These are phyloP conservation scores for Sesbania bispinosa DNA, from an alignment of 306 rosid species.

Conservation along the genomic window DNA sequence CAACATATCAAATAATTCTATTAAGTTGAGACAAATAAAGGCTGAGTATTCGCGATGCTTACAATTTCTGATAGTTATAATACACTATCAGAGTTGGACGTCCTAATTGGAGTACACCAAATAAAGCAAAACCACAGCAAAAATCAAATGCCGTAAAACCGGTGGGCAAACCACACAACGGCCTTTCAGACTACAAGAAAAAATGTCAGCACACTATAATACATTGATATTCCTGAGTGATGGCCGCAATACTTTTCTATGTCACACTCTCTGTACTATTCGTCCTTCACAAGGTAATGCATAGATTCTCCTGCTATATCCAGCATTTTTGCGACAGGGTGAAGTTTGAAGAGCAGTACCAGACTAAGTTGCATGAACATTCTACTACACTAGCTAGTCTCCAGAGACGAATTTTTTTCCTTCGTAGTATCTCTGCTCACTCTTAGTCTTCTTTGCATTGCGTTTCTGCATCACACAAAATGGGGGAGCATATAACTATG, in stretches of 20 bases:
- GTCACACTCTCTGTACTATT: constrained; percentile 25
- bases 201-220: constrained; percentile 21
- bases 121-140: constrained; percentile 23
- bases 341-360: constrained; percentile 18
- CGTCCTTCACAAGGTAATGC: constrained; percentile 24
- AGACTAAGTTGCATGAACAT: constrained; percentile 17
- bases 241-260: constrained; percentile 19
- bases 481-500: background rate
- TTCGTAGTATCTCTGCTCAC: constrained; percentile 87
- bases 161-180: constrained; percentile 17
- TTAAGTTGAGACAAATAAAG: background rate
- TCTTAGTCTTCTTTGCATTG: constrained; percentile 71
- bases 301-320: constrained; percentile 19
- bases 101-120: background rate
- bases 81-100: constrained; percentile 6
- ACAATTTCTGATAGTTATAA: background rate
- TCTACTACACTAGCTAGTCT: too few species aligned
- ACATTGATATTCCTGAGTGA: constrained; percentile 16
- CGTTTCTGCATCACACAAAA: constrained; percentile 66
- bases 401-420: constrained; percentile 75
- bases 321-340: constrained; percentile 29
- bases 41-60: background rate
- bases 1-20: too few species aligned
- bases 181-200: constrained; percentile 18
- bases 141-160: constrained; percentile 34